These are phyloP conservation scores for Trichophyton mentagrophytes DNA, from an alignment of 2,329 filamentous ascomycete species.

Conservation along the genomic window DNA sequence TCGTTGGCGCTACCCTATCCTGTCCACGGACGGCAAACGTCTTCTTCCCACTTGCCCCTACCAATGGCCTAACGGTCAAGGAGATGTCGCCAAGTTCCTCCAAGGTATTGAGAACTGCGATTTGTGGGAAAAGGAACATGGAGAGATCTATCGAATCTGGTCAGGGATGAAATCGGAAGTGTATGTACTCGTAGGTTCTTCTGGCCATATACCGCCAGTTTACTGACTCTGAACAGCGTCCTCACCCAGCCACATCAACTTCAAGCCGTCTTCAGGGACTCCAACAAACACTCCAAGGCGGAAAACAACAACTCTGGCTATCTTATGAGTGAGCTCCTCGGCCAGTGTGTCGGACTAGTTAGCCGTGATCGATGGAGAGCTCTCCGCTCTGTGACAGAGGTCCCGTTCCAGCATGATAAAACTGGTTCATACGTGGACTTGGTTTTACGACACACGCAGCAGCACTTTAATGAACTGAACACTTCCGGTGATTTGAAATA, in stretches of 20 bases:
- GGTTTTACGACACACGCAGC: not conserved
- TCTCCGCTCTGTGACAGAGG: constrained; percentile 16
- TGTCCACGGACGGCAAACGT: not conserved
- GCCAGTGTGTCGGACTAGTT: constrained; percentile 34
- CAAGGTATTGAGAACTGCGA: not conserved
- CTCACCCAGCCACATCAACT: constrained; percentile 27
- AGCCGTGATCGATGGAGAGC: constrained; percentile 22
- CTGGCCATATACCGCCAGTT: too few species aligned
- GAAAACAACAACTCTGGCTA: constrained; percentile 31
- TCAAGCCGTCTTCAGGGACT: constrained; percentile 32
- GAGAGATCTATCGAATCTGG: constrained; percentile 5
- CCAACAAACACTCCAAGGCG: constrained; percentile 34
- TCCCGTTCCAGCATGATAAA: constrained; percentile 14
- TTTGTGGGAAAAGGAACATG: constrained; percentile 5
- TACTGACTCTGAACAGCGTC: constrained; percentile 19
- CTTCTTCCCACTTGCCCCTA: not conserved
- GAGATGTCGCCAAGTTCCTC: constrained; percentile 2
- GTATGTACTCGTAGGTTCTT: not conserved
- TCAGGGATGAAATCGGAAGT: constrained; percentile 1
- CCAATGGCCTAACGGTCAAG: constrained; percentile 3
- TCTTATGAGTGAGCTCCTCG: constrained; percentile 31
- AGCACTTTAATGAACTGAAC: not conserved
- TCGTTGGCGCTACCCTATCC: not conserved
- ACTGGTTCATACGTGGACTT: not conserved
- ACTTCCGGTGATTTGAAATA: not conserved